Percentiles rank a stretch among this genome's conserved stretches.
These are phyloP conservation scores for Aspergillus latus DNA, from an alignment of 2,329 filamentous ascomycete genomes.

Conservation along the genomic window DNA sequence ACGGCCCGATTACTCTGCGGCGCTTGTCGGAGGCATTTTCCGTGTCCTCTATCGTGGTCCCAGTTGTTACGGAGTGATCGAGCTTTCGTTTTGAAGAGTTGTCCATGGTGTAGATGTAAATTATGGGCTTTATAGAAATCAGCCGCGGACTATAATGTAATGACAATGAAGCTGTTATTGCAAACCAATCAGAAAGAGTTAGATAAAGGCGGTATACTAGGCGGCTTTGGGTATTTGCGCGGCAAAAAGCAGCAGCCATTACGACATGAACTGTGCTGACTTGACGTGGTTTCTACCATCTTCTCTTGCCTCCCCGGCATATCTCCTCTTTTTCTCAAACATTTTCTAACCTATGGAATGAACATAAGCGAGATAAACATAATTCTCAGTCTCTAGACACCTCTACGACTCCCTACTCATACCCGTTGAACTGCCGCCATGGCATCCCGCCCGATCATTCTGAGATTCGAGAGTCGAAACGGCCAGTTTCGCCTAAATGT, in stretches of 20 bases:
- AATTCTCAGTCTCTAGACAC: not conserved
- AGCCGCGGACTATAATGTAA: no score
- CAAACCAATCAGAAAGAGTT: no score
- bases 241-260: constrained; percentile 6
- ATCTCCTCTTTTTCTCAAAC: not conserved
- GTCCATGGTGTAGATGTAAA: constrained; percentile 6
- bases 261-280: constrained; percentile 10
- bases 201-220: not conserved
- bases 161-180: no score
- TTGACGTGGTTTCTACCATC: not conserved
- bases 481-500: constrained; percentile 86
- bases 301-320: not conserved
- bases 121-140: not conserved
- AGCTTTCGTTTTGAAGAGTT: constrained; percentile 11
- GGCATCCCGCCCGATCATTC: constrained; percentile 63
- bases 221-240: not conserved
- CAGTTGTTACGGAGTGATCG: not conserved
- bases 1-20: constrained; percentile 55
- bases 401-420: not conserved
- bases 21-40: constrained; percentile 40
- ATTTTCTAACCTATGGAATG: not conserved
- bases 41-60: not conserved
- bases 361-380: not conserved
- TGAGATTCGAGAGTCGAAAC: constrained; percentile 86
- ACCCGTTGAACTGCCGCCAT: constrained; percentile 25